Conservation (phyloP, 306 rosid genomes). For the Leucaena leucocephala region DNA sequence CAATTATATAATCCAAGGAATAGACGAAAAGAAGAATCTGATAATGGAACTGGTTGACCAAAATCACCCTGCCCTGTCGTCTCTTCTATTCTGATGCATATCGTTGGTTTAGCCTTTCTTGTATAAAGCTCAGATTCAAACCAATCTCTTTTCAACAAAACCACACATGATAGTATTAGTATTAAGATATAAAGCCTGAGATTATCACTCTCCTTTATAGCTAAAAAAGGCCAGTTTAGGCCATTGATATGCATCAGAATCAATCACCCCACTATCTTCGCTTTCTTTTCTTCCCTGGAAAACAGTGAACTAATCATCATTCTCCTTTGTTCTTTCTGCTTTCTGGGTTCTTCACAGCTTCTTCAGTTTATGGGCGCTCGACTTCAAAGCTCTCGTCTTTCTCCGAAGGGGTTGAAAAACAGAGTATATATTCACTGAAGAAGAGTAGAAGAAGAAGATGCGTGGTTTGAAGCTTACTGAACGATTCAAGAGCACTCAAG, state of each 20-base stretch:
- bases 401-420: slow-evolving; percentile 27
- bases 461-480: slow-evolving; percentile 66
- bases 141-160: not conserved
- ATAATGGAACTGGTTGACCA: slow-evolving; percentile 53
- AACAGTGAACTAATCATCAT: not conserved
- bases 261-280: not conserved
- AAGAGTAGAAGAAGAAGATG: slow-evolving; percentile 39
- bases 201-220: slow-evolving; percentile 5
- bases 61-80: slow-evolving; percentile 28
- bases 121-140: not conserved
- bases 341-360: slow-evolving; percentile 32
- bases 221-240: slow-evolving; percentile 11
- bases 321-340: slow-evolving; percentile 18
- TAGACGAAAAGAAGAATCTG: slow-evolving; percentile 12
- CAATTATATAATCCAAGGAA: not conserved
- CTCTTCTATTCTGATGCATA: slow-evolving; percentile 12
- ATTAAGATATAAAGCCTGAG: slow-evolving; percentile 3
- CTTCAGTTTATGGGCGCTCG: slow-evolving; percentile 30
- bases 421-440: slow-evolving; percentile 16
- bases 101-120: not conserved
- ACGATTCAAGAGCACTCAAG: slow-evolving; percentile 70
- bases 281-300: not conserved
- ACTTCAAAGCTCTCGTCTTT: slow-evolving; percentile 17
- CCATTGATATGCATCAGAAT: slow-evolving; percentile 25
- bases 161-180: not conserved